phyloP scores from a whole-genome alignment of 768 basidiomycete species.

The Boletus vinaceobasis region DNA sequence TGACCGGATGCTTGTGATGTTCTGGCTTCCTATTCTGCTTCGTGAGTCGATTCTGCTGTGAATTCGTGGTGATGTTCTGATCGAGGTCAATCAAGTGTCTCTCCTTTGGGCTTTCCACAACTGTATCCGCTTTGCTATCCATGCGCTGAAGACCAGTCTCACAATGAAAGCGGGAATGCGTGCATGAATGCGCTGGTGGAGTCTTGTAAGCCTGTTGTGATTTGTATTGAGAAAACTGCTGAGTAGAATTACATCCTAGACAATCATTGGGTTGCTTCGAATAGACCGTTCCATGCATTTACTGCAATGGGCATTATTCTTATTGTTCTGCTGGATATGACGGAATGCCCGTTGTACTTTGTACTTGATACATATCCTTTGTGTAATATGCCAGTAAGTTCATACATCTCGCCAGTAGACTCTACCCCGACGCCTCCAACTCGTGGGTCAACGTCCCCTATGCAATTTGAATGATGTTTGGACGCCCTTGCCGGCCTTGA shows the following conservation, averaged over 20 bases:
- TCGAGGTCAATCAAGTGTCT: constrained; percentile 41
- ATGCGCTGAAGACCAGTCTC: constrained; percentile 46
- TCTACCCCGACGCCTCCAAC: neutral
- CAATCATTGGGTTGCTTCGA: neutral
- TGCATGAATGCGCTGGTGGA: constrained; percentile 18
- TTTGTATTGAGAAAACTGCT: neutral
- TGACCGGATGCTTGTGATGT: constrained; percentile 80
- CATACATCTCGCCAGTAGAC: neutral
- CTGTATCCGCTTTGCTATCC: constrained; percentile 50
- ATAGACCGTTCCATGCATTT: constrained; percentile 4
- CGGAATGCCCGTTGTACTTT: constrained; percentile 12
- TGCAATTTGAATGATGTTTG: constrained; percentile 76
- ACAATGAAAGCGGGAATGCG: constrained; percentile 43
- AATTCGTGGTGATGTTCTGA: constrained; percentile 5
- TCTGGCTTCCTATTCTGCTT: constrained; percentile 84
- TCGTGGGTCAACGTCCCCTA: constrained; percentile 44
- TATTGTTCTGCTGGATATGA: constrained; percentile 21
- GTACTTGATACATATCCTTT: constrained; percentile 19
- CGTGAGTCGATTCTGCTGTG: constrained; percentile 45
- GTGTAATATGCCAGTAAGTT: constrained; percentile 17
- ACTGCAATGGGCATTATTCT: constrained; percentile 4
- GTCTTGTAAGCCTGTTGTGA: constrained; percentile 1
- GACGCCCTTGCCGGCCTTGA: constrained; percentile 70
- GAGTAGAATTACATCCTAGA: neutral
- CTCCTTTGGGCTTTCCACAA: constrained; percentile 59